Evolutionary conservation across 305 asterid genomes (phyloP), one percentile per base, ranked within the genome.

Genomic region (Fraxinus nigra): DNA sequence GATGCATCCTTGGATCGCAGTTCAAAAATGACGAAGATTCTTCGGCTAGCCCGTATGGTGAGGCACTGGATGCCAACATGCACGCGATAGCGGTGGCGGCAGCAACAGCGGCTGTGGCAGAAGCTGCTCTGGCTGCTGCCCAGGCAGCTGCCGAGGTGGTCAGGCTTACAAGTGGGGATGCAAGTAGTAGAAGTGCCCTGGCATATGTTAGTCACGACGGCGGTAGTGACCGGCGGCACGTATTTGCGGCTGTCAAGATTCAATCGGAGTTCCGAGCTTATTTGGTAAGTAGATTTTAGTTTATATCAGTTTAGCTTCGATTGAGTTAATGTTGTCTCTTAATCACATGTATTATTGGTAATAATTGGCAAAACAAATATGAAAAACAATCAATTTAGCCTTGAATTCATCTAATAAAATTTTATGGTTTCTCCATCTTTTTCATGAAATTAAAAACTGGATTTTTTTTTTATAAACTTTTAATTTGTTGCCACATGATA

Each of bases 241-340:
- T 91, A 33, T 38, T 80, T 81, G 98, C 98, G 24, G 97, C 98
- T 5, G 85, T 91, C 81, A 91, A 85, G 89, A 94, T 95, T 88
- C 99, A 95, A 87, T 90, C 99, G 26, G 97, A 94, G 32, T 95
- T 94, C 80, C 94, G 99, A 78, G 97, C 97, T 48, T 95, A 90
- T 85, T 89, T 95, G 97, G 99, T 95, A 74, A 61, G 95, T 84
- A 5, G 51, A 37, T 40, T 43, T 46, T 22, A 76, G 32, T 24
- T 35, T 37, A 4, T 14, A 0, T 33, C 20, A n/a, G 77, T 10
- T 24, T 63, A 63, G 33, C 33, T 46, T 28, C 35, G 40, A 24
- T 43, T 76, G 20, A 22, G 34, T 43, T 38, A 26, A 75, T 24
- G 37, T 75, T 35, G 32, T 40, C 18, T 5, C 22, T 18, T n/a